Conservation (phyloP, 2,329 filamentous ascomycete genomes). For the Colletotrichum euphorbiae region DNA sequence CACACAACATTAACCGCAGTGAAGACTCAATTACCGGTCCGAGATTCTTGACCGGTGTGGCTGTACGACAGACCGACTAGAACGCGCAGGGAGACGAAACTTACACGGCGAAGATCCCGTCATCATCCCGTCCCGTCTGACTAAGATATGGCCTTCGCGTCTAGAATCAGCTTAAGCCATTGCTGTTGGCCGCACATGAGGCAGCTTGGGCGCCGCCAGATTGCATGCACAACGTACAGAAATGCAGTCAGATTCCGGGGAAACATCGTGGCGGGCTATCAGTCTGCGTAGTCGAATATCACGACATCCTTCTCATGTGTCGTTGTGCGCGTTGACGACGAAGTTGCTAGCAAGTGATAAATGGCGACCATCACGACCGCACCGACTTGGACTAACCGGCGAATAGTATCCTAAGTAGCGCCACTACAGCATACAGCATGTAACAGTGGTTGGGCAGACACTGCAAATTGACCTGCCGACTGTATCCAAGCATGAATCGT, state of each 20-base stretch:
- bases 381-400: not conserved
- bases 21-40: not conserved
- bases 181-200: slow-evolving; percentile 7
- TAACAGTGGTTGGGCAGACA: not conserved
- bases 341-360: not conserved
- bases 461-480: not conserved
- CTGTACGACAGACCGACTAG: slow-evolving; percentile 9
- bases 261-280: not conserved
- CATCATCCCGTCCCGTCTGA: not conserved
- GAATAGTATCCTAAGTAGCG: not conserved
- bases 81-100: not conserved
- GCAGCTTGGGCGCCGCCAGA: slow-evolving; percentile 18
- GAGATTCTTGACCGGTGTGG: slow-evolving; percentile 1
- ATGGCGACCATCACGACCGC: not conserved
- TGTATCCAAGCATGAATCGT: slow-evolving; percentile 1
- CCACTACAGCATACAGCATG: too few species aligned
- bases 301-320: not conserved
- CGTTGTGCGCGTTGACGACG: not conserved
- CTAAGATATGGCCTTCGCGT: not conserved
- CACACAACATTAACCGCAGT: slow-evolving; percentile 4
- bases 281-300: not conserved
- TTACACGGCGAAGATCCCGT: not conserved
- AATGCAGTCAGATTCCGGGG: slow-evolving; percentile 24
- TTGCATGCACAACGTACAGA: slow-evolving; percentile 9
- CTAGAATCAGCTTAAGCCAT: not conserved